Percentiles rank a stretch among this genome's conserved stretches.
phyloP scores from a whole-genome alignment of 2,329 filamentous ascomycete genomes.

The Periconia sp. region DNA sequence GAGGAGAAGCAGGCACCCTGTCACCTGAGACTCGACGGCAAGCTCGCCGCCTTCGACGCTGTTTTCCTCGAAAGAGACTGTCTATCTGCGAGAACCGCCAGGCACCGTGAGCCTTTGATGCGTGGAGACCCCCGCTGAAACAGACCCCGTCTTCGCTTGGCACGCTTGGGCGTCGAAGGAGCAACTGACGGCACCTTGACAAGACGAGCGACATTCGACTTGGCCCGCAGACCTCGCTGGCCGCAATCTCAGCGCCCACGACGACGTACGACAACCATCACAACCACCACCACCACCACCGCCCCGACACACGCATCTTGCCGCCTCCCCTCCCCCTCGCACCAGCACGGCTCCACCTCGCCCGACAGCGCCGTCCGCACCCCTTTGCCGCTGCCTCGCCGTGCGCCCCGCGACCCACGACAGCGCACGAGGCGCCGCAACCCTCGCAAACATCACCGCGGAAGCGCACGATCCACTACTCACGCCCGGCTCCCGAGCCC shows the following conservation, averaged over 20 bases:
- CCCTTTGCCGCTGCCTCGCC: background rate
- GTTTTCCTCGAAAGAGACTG: too few species aligned
- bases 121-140: conserved; percentile 1
- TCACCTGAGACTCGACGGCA: too few species aligned
- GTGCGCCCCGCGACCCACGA: conserved; percentile 3
- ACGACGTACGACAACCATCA: background rate
- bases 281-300: background rate
- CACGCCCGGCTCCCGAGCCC: too few species aligned
- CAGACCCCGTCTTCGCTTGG: background rate
- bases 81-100: too few species aligned
- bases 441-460: background rate
- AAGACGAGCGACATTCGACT: background rate
- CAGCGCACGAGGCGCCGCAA: conserved; percentile 1
- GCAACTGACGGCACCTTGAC: background rate
- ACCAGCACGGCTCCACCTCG: background rate
- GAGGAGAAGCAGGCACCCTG: too few species aligned
- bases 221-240: background rate
- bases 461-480: too few species aligned
- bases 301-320: background rate
- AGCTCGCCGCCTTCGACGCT: too few species aligned
- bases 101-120: too few species aligned
- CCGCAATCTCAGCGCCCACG: background rate
- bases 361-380: background rate
- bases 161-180: background rate
- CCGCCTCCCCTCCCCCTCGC: background rate